phyloP scores from a whole-genome alignment of 1,284 basidiomycete genomes.

The Trametes versicolor region DNA sequence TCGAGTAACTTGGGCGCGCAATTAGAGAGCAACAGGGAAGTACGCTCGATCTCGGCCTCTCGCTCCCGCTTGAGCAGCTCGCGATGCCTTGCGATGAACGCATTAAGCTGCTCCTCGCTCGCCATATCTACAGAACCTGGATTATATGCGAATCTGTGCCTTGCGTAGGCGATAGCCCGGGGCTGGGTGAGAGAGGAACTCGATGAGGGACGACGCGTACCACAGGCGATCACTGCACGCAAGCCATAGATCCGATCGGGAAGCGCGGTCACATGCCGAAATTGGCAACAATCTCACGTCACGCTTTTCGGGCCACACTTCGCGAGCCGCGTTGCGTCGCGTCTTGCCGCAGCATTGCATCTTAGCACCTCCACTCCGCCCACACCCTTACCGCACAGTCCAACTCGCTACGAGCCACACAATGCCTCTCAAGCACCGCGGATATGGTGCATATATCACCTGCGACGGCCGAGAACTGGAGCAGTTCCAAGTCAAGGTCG shows the following conservation, averaged over 20 bases:
- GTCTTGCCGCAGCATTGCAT: not conserved
- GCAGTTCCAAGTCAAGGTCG: constrained; percentile 28
- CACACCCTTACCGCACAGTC: not conserved
- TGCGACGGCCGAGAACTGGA: constrained; percentile 34
- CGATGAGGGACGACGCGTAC: not conserved
- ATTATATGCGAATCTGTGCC: not conserved
- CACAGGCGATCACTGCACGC: not conserved
- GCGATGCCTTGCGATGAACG: constrained; percentile 80
- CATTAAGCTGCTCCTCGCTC: constrained; percentile 55
- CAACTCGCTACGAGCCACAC: not conserved
- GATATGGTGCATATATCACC: constrained; percentile 31
- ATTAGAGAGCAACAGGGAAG: constrained; percentile 83
- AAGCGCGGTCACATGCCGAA: constrained; percentile 23
- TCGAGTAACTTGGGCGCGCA: constrained; percentile 88
- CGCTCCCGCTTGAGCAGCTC: constrained; percentile 77
- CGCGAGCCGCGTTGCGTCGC: constrained; percentile 14
- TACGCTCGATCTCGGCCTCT: constrained; percentile 85
- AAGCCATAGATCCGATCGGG: constrained; percentile 24
- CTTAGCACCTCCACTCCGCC: not conserved
- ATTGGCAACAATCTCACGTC: not conserved
- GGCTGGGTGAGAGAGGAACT: no score
- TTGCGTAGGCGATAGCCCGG: not conserved
- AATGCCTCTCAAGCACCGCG: constrained; percentile 28
- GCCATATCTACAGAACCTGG: constrained; percentile 32
- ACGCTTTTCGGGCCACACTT: constrained; percentile 1